Evolutionary conservation across 2,329 filamentous ascomycete genomes (phyloP), one percentile per base, ranked within the genome.

Genomic region (Cladosporium sp.): DNA sequence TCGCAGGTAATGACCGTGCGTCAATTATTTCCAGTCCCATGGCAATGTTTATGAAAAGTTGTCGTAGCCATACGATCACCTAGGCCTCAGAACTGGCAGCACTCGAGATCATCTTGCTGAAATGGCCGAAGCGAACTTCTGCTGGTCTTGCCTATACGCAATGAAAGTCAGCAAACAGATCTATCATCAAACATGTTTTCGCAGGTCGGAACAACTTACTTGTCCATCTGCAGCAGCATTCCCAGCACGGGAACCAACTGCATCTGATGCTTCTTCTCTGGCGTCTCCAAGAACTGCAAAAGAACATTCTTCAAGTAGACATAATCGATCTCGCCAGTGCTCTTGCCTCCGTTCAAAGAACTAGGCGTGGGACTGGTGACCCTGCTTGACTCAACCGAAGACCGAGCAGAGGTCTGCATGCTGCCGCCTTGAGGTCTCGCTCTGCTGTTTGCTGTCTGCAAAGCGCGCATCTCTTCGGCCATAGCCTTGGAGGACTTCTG

Each of bases 41-140:
- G 35, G 18, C 28, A n/a, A 53, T 11, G 23, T 11, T 53, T 10
- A 28, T 28, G 28, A 53, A 1, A 1, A 44, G 40, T 46, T 21
- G n/a, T 23, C 40, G n/a, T 46, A 46, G n/a, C n/a, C 8, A 46
- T 8, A n/a, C n/a, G 2, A 5, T 46, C 8, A 1, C n/a, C 5
- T 1, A 11, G 2, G 49, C 33, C n/a, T 58, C 33, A 31, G 12
- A 26, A 60, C 37, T 14, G 26, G 26, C 29, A 52, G 8, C 12
- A 21, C 23, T 61, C 56, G 18, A 4, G 37, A 57, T 76, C 70
- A 84, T 71, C 76, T 78, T 18, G 84, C 82, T 67, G 83, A 82
- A 58, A 96, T 88, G 2, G 90, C 92, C 21, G 88, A 86, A 78
- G 89, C 87, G 92, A 92, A 96, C 78, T 92, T 94, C 78, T 95